These are phyloP conservation scores for Candida pseudofarinosa DNA, from an alignment of 805 yeast genomes.

Conservation along the genomic window DNA sequence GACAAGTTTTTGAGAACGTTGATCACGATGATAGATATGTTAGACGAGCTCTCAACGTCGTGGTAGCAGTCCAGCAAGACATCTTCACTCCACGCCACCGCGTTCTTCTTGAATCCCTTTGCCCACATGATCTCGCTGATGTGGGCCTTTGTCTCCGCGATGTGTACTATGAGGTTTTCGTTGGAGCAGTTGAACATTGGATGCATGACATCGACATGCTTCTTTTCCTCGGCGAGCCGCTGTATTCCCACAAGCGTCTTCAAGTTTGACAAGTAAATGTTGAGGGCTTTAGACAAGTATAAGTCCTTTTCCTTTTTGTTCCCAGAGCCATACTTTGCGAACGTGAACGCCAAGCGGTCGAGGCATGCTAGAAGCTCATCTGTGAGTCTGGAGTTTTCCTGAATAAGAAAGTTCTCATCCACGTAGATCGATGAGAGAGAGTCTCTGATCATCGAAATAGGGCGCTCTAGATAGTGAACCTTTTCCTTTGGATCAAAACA, in stretches of 20 bases:
- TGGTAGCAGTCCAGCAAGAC: conserved; percentile 33
- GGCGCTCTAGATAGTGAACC: conserved; percentile 23
- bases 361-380: conserved; percentile 34
- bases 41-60: conserved; percentile 21
- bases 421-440: conserved; percentile 24
- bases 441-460: conserved; percentile 28
- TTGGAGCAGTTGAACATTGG: conserved; percentile 35
- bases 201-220: conserved; percentile 21
- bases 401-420: conserved; percentile 22
- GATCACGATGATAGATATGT: conserved; percentile 25
- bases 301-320: conserved; percentile 9
- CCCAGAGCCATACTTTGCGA: conserved; percentile 17
- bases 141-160: conserved; percentile 34
- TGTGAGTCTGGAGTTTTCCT: conserved; percentile 24
- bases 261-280: conserved; percentile 35
- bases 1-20: conserved; percentile 29
- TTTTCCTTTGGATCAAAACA: conserved; percentile 15
- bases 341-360: conserved; percentile 30
- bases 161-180: conserved; percentile 22
- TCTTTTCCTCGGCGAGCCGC: conserved; percentile 12
- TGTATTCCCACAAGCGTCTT: conserved; percentile 19
- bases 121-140: conserved; percentile 41
- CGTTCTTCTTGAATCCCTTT: conserved; percentile 33
- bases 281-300: conserved; percentile 23
- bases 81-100: conserved; percentile 41